phyloP scores from a whole-genome alignment of 176 grass and related monocot species.

The Echinochloa phyllopogon region DNA sequence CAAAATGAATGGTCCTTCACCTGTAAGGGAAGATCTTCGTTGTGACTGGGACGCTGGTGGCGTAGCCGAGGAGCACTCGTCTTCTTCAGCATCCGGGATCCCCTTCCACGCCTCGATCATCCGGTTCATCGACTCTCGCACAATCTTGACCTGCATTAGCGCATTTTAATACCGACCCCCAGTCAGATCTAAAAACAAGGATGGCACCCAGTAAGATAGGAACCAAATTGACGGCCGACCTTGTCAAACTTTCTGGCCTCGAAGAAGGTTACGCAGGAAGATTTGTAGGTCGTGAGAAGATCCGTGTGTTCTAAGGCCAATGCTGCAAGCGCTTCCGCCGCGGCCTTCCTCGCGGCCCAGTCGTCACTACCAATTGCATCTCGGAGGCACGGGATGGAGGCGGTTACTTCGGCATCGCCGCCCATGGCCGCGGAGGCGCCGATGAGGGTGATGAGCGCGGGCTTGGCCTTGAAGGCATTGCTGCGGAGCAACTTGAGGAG shows the following conservation, averaged over 20 bases:
- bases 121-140: conserved; percentile 83
- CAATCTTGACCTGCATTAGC: conserved; percentile 93
- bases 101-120: conserved; percentile 96
- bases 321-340: conserved; percentile 78
- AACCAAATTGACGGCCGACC: conserved; percentile 41
- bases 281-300: conserved; percentile 72
- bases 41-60: conserved; percentile 45
- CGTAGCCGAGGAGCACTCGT: conserved; percentile 45
- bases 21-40: conserved; percentile 62
- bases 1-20: conserved; percentile 52
- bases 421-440: conserved; percentile 61
- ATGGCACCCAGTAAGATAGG: neutral
- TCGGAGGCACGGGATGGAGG: conserved; percentile 70
- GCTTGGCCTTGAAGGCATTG: conserved; percentile 99
- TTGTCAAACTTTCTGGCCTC: conserved; percentile 92
- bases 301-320: conserved; percentile 75
- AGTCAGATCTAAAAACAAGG: conserved; percentile 36
- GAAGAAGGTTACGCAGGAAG: conserved; percentile 76
- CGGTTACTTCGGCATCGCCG: conserved; percentile 52
- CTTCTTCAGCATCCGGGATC: conserved; percentile 72
- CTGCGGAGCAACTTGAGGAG: conserved; percentile 90
- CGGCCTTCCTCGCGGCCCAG: conserved; percentile 91
- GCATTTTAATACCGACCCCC: neutral
- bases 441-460: conserved; percentile 79
- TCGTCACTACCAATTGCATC: conserved; percentile 83